Evolutionary conservation across 306 rosid species (phyloP), one percentile per base, ranked within the genome.

Genomic region (Glycine latifolia): DNA sequence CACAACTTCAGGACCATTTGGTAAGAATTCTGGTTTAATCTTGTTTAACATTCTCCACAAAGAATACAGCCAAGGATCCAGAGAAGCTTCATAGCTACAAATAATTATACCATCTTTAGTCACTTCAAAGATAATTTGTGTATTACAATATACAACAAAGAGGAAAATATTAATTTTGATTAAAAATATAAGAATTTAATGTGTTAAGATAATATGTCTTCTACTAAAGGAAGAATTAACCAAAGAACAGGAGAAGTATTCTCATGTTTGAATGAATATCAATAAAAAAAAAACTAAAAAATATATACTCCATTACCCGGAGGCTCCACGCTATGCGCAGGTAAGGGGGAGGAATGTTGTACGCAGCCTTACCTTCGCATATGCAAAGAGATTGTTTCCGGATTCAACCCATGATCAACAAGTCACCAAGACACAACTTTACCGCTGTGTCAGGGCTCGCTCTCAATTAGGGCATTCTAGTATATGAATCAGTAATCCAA

Each of bases 21-120:
- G 90, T 75, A 91, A 88, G 84, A 87, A 86, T 68, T 85, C 87
- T 9, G 88, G 94, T 86, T 87, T 83, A 66, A 79, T 81, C 61
- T 73, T 76, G 84, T 82, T 76, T 86, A 95, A 86, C 35, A 63
- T 80, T 66, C 76, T 84, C 97, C 99, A 95, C 61, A 95, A 77
- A 46, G 95, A 91, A 82, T 87, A 69, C 92, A 93, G 87, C 97
- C 99, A 95, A 39, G 95, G 92, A 90, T 95, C 99, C 81, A 95
- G 91, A 76, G 94, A 92, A 84, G 93, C 99, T 87, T 95, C 99
- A 73, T 91, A 95, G 82, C 99, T 93, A 68, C 66, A 71, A 74
- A 84, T 13, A 54, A 48, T 71, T 53, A 75, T 52, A 82, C 53
- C 41, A 79, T 59, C 48, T 77, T 50, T 62, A 78, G 77, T 61